phyloP scores from a whole-genome alignment of 495 filamentous ascomycete genomes.

The Penicillium dipodomyicola region DNA sequence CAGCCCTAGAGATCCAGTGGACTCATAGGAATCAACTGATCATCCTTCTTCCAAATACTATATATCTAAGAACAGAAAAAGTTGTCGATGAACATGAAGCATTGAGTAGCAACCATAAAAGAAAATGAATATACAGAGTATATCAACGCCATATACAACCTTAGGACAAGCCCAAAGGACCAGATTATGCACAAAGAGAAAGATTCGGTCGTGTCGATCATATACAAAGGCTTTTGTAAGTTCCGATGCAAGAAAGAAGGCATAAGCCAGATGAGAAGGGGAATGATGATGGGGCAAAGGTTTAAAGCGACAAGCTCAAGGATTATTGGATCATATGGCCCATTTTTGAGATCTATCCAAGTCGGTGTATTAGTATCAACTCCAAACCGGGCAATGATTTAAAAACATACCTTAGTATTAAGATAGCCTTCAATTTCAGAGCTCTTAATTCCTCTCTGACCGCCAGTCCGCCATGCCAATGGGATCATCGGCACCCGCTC shows the following conservation, averaged over 20 bases:
- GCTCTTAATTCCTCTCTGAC: conserved; percentile 77
- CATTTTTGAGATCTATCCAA: conserved; percentile 63
- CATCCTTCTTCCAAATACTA: not conserved
- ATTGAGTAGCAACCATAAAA: conserved; percentile 6
- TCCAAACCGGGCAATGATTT: not conserved
- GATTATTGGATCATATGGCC: conserved; percentile 61
- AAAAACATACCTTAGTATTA: conserved; percentile 71
- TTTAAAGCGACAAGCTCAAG: conserved; percentile 2
- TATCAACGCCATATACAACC: not conserved
- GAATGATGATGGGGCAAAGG: conserved; percentile 10
- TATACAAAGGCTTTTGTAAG: conserved; percentile 20
- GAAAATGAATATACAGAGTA: conserved; percentile 19
- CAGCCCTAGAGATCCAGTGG: not conserved
- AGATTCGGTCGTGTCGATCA: conserved; percentile 25
- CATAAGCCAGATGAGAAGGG: conserved; percentile 1
- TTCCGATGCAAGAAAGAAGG: conserved; percentile 17
- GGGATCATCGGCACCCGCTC: conserved; percentile 95
- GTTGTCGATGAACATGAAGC: not conserved
- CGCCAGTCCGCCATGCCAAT: conserved; percentile 82
- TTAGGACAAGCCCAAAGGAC: conserved; percentile 7
- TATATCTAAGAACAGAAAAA: not conserved
- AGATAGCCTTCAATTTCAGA: conserved; percentile 91
- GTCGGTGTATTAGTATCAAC: conserved; percentile 6
- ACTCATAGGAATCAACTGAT: not conserved
- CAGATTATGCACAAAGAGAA: conserved; percentile 22